Evolutionary conservation across 192 early-diverging fungal species (phyloP), one percentile per base, ranked within the genome.

Genomic region (Gamsiella multidivaricata): DNA sequence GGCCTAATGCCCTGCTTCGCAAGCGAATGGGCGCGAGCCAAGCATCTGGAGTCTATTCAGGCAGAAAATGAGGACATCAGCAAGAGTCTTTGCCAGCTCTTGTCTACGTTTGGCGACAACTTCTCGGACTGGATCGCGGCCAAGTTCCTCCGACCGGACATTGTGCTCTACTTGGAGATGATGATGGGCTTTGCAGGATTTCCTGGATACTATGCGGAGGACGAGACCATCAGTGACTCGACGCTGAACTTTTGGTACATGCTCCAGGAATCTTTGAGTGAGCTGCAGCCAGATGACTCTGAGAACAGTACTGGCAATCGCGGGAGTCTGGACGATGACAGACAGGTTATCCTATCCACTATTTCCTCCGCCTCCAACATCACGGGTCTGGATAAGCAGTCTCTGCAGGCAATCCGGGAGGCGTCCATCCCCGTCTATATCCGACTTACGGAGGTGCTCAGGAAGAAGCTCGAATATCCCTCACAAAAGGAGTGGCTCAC

Each of bases 201-300:
- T 61, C 88, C 90, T 5, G 93, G 93, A 3, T 84, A 89, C 53
- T 88, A 85, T 42, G 91, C 87, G 5, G 80, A 85, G 29, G 88
- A 91, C 57, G 89, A 94, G 69, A 87, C 87, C 29, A 76, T 91
- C 61, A 89, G 88, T 54, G 91, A 91, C 43, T 80, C 89, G 43
- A 83, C 92, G 5, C 86, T 93, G 18, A 87, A 88, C 56, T 89
- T 92, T 60, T 94, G 92, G 92, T 91, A 86, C 36, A 65, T 87
- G 47, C 68, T 92, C 12, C 91, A 94, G 67, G 92, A 94, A 53
- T 81, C 90, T 1, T 56, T 92, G 37, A 82, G 80, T 28, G 92
- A 93, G 49, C 65, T 86, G 5, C 45, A 59, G 26, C 37, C 26
- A 14, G 80, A 76, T 0, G 67, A 75, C 5, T 56, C 54, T n/a